A percentile compares a stretch with the other conserved stretches of the same genome.
These are phyloP conservation scores for Xerocomellus amylosporus DNA, from an alignment of 768 basidiomycete species.

Conservation along the genomic window DNA sequence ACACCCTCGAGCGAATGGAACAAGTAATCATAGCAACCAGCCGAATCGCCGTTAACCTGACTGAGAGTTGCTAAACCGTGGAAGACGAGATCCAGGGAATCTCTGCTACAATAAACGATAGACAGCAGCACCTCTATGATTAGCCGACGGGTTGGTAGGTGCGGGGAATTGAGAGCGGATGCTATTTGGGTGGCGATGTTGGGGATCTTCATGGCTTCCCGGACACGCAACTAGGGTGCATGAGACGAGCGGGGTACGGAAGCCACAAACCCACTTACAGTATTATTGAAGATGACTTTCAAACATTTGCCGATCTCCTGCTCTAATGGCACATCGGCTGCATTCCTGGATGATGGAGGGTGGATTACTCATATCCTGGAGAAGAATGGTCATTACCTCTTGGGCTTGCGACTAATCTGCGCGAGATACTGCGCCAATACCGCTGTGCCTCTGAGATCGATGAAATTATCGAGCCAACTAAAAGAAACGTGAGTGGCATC, in stretches of 20 bases:
- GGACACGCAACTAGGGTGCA: constrained; percentile 53
- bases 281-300: constrained; percentile 72
- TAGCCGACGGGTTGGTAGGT: constrained; percentile 73
- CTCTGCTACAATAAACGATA: constrained; percentile 62
- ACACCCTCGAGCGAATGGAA: constrained; percentile 76
- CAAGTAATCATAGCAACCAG: constrained; percentile 81
- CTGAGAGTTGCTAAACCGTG: constrained; percentile 74
- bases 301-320: constrained; percentile 88
- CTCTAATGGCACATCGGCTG: constrained; percentile 69
- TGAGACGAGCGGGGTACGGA: constrained; percentile 1
- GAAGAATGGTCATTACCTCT: constrained; percentile 46
- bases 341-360: constrained; percentile 10
- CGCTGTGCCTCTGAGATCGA: constrained; percentile 75
- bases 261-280: constrained; percentile 37
- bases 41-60: constrained; percentile 52
- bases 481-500: constrained; percentile 17
- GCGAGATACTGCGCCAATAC: constrained; percentile 78
- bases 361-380: neutral
- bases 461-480: constrained; percentile 81
- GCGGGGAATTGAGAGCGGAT: constrained; percentile 77
- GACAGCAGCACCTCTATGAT: constrained; percentile 79
- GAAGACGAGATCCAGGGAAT: constrained; percentile 65
- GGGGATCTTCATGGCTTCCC: constrained; percentile 71
- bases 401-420: constrained; percentile 70
- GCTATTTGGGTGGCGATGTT: constrained; percentile 76